phyloP scores from a whole-genome alignment of 1,284 basidiomycete genomes.

The Malassezia cuniculi region DNA sequence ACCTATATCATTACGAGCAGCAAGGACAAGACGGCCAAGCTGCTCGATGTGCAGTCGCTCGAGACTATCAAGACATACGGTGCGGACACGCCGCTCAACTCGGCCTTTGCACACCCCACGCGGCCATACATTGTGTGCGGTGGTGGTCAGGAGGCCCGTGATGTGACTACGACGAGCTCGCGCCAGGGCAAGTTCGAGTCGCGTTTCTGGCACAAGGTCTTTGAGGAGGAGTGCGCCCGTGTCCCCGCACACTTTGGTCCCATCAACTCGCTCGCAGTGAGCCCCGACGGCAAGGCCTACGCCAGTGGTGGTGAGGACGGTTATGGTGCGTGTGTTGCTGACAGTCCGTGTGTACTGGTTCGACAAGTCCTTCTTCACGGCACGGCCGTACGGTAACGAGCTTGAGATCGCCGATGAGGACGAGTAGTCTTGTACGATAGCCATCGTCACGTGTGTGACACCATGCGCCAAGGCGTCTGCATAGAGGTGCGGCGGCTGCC shows the following conservation, averaged over 20 bases:
- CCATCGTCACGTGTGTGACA: slow-evolving; percentile 7
- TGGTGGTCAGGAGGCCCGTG: slow-evolving; percentile 96
- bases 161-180: slow-evolving; percentile 81
- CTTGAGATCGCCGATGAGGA: slow-evolving; percentile 40
- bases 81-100: slow-evolving; percentile 92
- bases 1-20: slow-evolving; percentile 91
- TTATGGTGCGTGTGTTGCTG: slow-evolving; percentile 44
- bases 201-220: slow-evolving; percentile 94
- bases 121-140: slow-evolving; percentile 67
- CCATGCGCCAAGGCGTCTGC: not conserved
- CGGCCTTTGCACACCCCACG: slow-evolving; percentile 69
- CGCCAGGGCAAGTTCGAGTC: slow-evolving; percentile 97
- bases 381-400: slow-evolving; percentile 40
- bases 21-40: slow-evolving; percentile 90
- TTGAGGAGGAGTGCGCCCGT: slow-evolving; percentile 92
- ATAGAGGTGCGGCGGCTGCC: slow-evolving; percentile 6
- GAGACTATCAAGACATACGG: slow-evolving; percentile 82
- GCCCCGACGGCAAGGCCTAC: slow-evolving; percentile 75
- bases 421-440: slow-evolving; percentile 18
- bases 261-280: slow-evolving; percentile 91
- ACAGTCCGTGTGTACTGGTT: slow-evolving; percentile 44
- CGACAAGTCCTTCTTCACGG: slow-evolving; percentile 39
- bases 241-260: slow-evolving; percentile 70
- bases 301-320: slow-evolving; percentile 95
- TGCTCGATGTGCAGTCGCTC: slow-evolving; percentile 73